Evolutionary conservation across 2,329 filamentous ascomycete species (phyloP), one percentile per base, ranked within the genome.

Genomic region (Cryphonectria radicalis): DNA sequence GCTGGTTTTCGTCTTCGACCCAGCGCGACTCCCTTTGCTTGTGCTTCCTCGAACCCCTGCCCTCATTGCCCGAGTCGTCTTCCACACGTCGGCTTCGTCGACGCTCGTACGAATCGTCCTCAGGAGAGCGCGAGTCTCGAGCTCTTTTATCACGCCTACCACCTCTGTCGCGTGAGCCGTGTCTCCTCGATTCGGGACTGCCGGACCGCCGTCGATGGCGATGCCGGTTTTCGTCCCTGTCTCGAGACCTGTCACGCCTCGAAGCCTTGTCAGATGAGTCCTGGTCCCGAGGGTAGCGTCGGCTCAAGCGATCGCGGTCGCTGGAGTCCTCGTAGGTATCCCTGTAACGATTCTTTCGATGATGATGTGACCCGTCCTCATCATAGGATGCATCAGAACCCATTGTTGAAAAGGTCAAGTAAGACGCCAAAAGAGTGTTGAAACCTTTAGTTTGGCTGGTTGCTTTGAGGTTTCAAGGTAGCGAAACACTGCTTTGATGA

Each of bases 151-250:
- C 63, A 11, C 69, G 64, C 53, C 57, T 43, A 43, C 42, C 50
- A 43, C n/a, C 50, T 50, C 53, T 63, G 25, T 67, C 64, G 42
- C 68, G 37, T 50, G 72, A 69, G n/a, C 28, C 65, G n/a, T 37
- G 63, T 59, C 57, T 66, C 28, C 46, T 46, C 17, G 69, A 55
- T 2, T 53, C 37, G 40, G 72, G 69, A 22, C 72, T 73, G 46
- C 64, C 62, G 22, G 72, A 73, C 32, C 69, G 72, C 42, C 63
- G 70, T 28, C 59, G 64, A 43, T 62, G 69, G 35, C 50, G 72
- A 11, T 69, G 43, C 5, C 67, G 69, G 40, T 69, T 64, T 13
- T 42, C 43, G 40, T 62, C 28, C 4, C 63, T 66, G 37, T 71
- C 59, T 65, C 53, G 67, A n/a, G 66, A 64, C 53, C 50, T 57